Evolutionary conservation across 805 yeast genomes (phyloP).

Genomic region (Zygoascus biomembranicola): DNA sequence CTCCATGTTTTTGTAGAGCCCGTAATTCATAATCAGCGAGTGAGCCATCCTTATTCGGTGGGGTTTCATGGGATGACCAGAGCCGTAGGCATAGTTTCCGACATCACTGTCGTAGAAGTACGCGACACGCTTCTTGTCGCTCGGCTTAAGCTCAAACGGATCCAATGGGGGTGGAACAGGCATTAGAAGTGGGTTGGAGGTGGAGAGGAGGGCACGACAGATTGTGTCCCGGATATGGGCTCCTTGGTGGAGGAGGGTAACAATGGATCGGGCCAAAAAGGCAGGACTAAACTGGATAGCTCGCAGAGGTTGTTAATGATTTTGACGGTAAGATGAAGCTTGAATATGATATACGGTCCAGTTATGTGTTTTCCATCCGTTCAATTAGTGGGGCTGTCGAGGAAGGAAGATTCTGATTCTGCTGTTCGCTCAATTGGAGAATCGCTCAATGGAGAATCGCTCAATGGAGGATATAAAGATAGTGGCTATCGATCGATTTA

Average conservation of each 20-base stretch:
- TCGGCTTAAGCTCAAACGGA: conserved; percentile 10
- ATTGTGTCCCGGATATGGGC: not conserved
- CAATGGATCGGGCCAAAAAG: too few relatives aligned
- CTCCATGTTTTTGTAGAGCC: conserved; percentile 93
- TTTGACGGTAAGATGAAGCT: too few relatives aligned
- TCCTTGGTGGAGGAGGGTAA: not conserved
- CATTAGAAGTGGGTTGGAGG: not conserved
- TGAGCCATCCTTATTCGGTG: conserved; percentile 99
- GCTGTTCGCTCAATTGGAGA: too few relatives aligned
- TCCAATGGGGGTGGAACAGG: conserved; percentile 9
- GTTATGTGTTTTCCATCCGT: too few relatives aligned
- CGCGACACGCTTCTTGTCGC: conserved; percentile 43
- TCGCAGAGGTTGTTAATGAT: too few relatives aligned
- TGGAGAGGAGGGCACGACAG: not conserved
- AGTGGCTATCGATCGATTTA: too few relatives aligned
- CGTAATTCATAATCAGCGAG: conserved; percentile 93
- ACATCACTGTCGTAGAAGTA: conserved; percentile 86
- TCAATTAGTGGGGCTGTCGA: too few relatives aligned
- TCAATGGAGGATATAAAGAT: too few relatives aligned
- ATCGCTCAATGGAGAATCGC: too few relatives aligned
- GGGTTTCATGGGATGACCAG: conserved; percentile 99
- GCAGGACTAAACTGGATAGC: too few relatives aligned
- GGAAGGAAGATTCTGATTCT: too few relatives aligned
- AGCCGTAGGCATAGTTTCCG: conserved; percentile 96
- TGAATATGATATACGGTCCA: too few relatives aligned